Base-by-base conservation (phyloP, 345 rosid species). In the Gossypium bickii region DNA sequence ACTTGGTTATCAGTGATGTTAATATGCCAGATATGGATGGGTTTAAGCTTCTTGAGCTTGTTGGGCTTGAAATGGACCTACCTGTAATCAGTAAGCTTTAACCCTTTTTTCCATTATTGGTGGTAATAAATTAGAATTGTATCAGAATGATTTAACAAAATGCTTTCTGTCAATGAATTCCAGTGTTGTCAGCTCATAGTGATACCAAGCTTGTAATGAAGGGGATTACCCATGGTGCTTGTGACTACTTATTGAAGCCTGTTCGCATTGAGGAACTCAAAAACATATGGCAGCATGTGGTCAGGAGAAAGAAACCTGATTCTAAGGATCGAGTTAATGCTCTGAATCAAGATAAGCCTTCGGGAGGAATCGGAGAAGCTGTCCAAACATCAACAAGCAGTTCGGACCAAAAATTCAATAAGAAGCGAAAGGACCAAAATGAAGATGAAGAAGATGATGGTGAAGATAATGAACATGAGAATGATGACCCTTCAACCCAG, bases 261-360 rank as follows among this genome's bases (percentile, higher is more conserved):
- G 91, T 91, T 67, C 80, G 93, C 47, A 78, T 85, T 4, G 90
- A 93, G 87, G 96, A 89, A 88, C 87, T 95, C 71, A 80, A 83
- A 75, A 95, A 95, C 82, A 92, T 94, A 80, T 94, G 98, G 98
- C 98, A 91, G 43, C 96, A 90, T 77, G 96, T 90, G 10, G 68
- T 90, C 43, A 81, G 96, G 84, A 90, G 65, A 73, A 86, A 78
- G 82, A 89, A 82, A 59, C 16, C 73, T 9, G 77, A 76, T 2
- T 80, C 83, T 9, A 79, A 76, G 77, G 80, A 80, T 62, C 83
- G 65, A 43, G 81, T 63, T 76, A 80, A 76, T 70, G 56, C 65
- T 0, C 43, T 76, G 11, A 78, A 74, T 77, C 82, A 74, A 52
- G 84, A 82, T 18, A 84, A 73, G 76, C 63, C 27, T 60, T 29